Evolutionary conservation across 2,329 filamentous ascomycete species (phyloP).

Genomic region (Tolypocladium endophyticum): DNA sequence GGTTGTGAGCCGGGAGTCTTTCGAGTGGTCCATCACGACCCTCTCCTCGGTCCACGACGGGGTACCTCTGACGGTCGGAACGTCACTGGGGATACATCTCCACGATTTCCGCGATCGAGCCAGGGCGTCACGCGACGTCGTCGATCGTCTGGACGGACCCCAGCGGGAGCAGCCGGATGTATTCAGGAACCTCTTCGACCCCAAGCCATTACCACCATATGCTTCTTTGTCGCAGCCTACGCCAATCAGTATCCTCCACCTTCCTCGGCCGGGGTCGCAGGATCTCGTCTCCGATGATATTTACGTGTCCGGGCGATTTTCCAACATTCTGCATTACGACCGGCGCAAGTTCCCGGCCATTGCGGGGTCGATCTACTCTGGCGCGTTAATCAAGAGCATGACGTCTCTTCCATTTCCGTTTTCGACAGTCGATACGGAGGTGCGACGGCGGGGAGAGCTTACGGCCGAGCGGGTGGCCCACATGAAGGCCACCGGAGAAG

Average conservation of each 20-base stretch:
- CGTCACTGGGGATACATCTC: slow-evolving; percentile 69
- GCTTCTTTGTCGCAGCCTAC: slow-evolving; percentile 70
- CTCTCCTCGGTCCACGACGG: slow-evolving; percentile 59
- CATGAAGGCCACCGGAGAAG: slow-evolving; percentile 39
- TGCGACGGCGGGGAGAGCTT: slow-evolving; percentile 42
- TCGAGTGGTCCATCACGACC: slow-evolving; percentile 74
- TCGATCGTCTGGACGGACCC: slow-evolving; percentile 24
- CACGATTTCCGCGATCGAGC: slow-evolving; percentile 57
- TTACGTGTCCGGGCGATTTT: slow-evolving; percentile 80
- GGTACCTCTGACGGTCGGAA: slow-evolving; percentile 74
- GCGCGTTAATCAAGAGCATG: slow-evolving; percentile 66
- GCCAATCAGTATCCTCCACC: slow-evolving; percentile 72
- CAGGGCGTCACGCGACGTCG: slow-evolving; percentile 17
- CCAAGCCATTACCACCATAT: slow-evolving; percentile 45
- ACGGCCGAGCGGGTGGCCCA: slow-evolving; percentile 41
- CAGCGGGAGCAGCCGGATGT: slow-evolving; percentile 15
- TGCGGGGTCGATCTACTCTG: slow-evolving; percentile 71
- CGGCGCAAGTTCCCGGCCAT: slow-evolving; percentile 74
- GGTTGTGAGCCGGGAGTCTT: slow-evolving; percentile 58
- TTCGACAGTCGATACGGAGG: slow-evolving; percentile 49
- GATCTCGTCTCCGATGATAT: slow-evolving; percentile 63
- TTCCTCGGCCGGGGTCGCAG: slow-evolving; percentile 44
- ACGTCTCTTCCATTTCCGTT: slow-evolving; percentile 59
- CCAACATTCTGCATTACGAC: slow-evolving; percentile 82
- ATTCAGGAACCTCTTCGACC: slow-evolving; percentile 34